These are phyloP conservation scores for Mallotus nudiflorus DNA, from an alignment of 345 rosid genomes.

Conservation along the genomic window DNA sequence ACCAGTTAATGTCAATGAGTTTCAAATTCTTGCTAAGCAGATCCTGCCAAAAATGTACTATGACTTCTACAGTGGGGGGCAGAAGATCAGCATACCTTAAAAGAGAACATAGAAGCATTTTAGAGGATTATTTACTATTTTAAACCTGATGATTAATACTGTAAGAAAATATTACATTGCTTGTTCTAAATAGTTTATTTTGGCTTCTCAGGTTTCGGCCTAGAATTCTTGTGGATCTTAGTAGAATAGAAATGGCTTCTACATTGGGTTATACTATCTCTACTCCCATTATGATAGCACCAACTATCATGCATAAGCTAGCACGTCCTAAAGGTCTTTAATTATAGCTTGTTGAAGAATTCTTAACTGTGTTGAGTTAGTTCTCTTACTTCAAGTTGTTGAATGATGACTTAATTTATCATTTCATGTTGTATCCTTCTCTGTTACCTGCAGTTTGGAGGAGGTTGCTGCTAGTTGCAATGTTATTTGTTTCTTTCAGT, in stretches of 20 bases:
- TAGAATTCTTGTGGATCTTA: slow-evolving; percentile 69
- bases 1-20: slow-evolving; percentile 68
- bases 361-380: not conserved
- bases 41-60: slow-evolving; percentile 79
- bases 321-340: slow-evolving; percentile 74
- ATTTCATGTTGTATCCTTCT: slow-evolving; percentile 57
- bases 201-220: slow-evolving; percentile 60
- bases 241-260: slow-evolving; percentile 54
- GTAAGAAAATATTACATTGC: not conserved
- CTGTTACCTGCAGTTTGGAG: slow-evolving; percentile 61
- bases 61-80: slow-evolving; percentile 70
- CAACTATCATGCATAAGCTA: slow-evolving; percentile 61
- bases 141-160: not conserved
- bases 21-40: slow-evolving; percentile 67
- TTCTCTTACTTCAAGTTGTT: slow-evolving; percentile 3
- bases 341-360: not conserved
- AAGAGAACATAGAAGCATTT: slow-evolving; percentile 69
- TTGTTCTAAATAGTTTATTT: slow-evolving; percentile 1
- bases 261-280: slow-evolving; percentile 61
- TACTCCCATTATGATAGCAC: slow-evolving; percentile 74
- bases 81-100: slow-evolving; percentile 69
- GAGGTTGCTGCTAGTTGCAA: slow-evolving; percentile 85
- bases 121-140: slow-evolving; percentile 51
- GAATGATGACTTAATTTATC: not conserved
- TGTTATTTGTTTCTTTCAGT: slow-evolving; percentile 77